A percentile compares a stretch with the other conserved stretches of the same genome.
These are phyloP conservation scores for Acer yangbiense DNA, from an alignment of 345 rosid genomes.

Conservation along the genomic window DNA sequence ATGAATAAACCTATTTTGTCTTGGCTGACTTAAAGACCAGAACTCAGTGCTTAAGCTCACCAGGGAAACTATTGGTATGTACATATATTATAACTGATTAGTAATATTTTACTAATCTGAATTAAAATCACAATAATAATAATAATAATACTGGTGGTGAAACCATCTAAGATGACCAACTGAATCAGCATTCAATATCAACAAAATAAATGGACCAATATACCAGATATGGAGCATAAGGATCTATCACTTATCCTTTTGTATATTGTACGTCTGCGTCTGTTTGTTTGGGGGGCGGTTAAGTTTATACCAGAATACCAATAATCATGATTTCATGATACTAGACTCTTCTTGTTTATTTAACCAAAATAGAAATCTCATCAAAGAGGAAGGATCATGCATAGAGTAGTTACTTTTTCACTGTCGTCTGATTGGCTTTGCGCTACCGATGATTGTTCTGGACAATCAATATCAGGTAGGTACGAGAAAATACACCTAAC, in stretches of 20 bases:
- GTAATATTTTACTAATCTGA: neutral
- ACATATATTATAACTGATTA: neutral
- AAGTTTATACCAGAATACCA: neutral
- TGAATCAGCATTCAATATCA: neutral
- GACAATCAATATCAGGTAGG: constrained; percentile 47
- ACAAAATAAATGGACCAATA: neutral
- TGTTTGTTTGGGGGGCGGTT: neutral
- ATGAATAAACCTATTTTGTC: neutral
- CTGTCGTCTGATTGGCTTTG: constrained; percentile 19
- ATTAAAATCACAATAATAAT: neutral
- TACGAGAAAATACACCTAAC: constrained; percentile 71
- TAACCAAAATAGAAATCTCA: constrained; percentile 9
- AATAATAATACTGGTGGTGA: neutral
- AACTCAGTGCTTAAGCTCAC: neutral
- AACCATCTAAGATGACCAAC: neutral
- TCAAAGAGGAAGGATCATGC: neutral
- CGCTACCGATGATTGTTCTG: constrained; percentile 21
- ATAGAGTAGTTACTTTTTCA: constrained; percentile 39
- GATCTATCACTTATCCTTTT: neutral
- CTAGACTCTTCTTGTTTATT: neutral
- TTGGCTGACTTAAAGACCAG: neutral
- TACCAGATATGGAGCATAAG: too few relatives aligned
- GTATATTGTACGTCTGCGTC: too few relatives aligned
- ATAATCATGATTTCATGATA: neutral
- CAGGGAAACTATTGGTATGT: neutral